Evolutionary conservation across 352 stramenopile species (phyloP).

Genomic region (Nothophytophthora sp.): DNA sequence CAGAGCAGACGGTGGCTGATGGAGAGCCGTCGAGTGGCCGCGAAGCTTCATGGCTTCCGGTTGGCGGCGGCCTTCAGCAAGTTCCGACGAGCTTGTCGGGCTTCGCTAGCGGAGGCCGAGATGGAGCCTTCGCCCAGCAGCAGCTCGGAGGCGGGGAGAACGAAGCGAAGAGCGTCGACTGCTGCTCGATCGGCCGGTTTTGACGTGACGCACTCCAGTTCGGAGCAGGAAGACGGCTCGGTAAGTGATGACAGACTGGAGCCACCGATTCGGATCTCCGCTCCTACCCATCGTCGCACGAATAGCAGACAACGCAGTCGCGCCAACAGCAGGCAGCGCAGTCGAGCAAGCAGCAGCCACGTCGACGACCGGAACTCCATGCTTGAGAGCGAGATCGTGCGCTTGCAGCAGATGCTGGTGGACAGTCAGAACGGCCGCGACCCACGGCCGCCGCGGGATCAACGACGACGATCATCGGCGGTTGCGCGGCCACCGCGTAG

Average conservation of each 20-base stretch:
- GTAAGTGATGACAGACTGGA: constrained; percentile 26
- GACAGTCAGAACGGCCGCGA: constrained; percentile 40
- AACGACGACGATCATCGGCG: constrained; percentile 17
- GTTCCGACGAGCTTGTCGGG: constrained; percentile 28
- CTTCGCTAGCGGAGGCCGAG: constrained; percentile 16
- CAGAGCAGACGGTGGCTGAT: constrained; percentile 25
- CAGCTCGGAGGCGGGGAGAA: constrained; percentile 12
- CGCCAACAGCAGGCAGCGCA: constrained; percentile 20
- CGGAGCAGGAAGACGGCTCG: constrained; percentile 33
- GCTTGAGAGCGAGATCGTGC: constrained; percentile 72
- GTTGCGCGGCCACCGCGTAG: constrained; percentile 25
- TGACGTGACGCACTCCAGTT: constrained; percentile 21
- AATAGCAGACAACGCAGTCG: constrained; percentile 27
- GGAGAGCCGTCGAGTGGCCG: constrained; percentile 12
- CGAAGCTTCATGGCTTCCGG: constrained; percentile 33
- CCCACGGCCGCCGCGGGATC: constrained; percentile 9
- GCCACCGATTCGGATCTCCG: constrained; percentile 20
- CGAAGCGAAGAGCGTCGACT: constrained; percentile 2
- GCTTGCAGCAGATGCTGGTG: constrained; percentile 73
- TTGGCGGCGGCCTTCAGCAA: constrained; percentile 32
- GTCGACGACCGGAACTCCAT: constrained; percentile 45
- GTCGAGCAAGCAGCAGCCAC: constrained; percentile 23
- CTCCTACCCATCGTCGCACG: constrained; percentile 9
- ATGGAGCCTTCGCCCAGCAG: constrained; percentile 35
- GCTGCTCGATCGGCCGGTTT: constrained; percentile 4